Evolutionary conservation across 2,329 filamentous ascomycete genomes (phyloP), one percentile per base, ranked within the genome.

Genomic region (Escovopsis sp.): DNA sequence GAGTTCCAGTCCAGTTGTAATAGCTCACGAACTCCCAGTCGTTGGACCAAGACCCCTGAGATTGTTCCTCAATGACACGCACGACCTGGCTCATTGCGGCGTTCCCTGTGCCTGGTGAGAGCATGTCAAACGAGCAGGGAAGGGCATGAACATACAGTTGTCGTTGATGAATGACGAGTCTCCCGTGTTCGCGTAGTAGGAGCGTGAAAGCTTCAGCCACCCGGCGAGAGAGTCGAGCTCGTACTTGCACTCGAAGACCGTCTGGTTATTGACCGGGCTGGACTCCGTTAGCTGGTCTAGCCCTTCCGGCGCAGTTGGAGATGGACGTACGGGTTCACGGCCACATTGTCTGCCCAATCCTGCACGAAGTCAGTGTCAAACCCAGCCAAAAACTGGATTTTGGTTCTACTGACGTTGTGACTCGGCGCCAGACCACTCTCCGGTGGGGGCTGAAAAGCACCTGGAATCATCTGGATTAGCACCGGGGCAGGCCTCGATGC

Each of bases 201-300:
- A 78, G 39, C 84, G 80, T 2, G 77, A 78, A 4, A 94, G 70
- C 36, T 83, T 77, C n/a, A 94, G 70, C 59, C 94, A 94, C 36
- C 84, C 79, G 0, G 86, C 86, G 2, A 94, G 73, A 7, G 85
- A 89, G 64, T 94, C 87, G 33, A 94, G 75, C 62, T 94, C 87
- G 61, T 89, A 94, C 63, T 55, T 56, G 51, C 53, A 56, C 40
- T 55, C 53, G 32, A 55, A 55, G 1, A 56, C 53, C 1, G 45
- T 51, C 37, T 53, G 48, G 39, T 54, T 47, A 38, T 54, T 47
- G 5, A 55, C 48, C 1, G 53, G 53, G 11, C 53, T 55, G 28
- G 19, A 12, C 36, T n/a, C 38, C 34, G 12, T 34, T n/a, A 36
- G 35, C 23, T 19, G 9, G 15, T 15, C 15, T 15, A 15, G 15